phyloP scores from a whole-genome alignment of 2,329 filamentous ascomycete species.

The Hypomyces perniciosus region DNA sequence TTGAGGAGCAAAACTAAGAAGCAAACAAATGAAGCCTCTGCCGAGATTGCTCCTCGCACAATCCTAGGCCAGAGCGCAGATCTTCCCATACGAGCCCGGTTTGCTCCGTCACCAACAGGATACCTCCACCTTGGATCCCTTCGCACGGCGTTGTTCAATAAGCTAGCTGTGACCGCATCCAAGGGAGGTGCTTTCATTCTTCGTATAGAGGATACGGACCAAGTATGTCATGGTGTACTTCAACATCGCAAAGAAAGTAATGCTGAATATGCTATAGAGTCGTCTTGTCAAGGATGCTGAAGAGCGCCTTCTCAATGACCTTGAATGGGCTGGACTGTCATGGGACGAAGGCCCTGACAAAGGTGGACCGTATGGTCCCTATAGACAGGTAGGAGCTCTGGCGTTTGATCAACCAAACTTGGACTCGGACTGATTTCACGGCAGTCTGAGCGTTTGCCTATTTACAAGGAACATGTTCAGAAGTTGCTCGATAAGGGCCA shows the following conservation, averaged over 20 bases:
- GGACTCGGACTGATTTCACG: background rate
- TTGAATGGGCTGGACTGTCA: slow-evolving; percentile 80
- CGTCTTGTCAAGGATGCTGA: slow-evolving; percentile 78
- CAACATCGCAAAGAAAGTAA: background rate
- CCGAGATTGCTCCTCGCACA: slow-evolving; percentile 15
- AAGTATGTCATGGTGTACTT: slow-evolving; percentile 45
- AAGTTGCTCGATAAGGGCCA: slow-evolving; percentile 62
- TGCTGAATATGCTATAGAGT: slow-evolving; percentile 47
- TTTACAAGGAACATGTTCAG: slow-evolving; percentile 68
- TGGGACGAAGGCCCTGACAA: slow-evolving; percentile 94
- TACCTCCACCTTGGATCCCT: slow-evolving; percentile 89
- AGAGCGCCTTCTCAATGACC: slow-evolving; percentile 66
- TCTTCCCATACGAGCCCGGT: slow-evolving; percentile 56
- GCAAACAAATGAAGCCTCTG: slow-evolving; percentile 11
- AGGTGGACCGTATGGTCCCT: slow-evolving; percentile 77
- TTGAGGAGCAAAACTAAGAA: slow-evolving; percentile 19
- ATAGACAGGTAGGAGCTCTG: slow-evolving; percentile 60
- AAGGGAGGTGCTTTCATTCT: slow-evolving; percentile 79
- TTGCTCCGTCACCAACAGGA: slow-evolving; percentile 92
- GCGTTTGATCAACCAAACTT: background rate
- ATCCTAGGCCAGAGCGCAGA: slow-evolving; percentile 45
- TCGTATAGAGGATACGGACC: slow-evolving; percentile 92
- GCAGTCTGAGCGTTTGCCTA: slow-evolving; percentile 69
- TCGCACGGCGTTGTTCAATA: slow-evolving; percentile 92
- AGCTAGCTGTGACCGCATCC: slow-evolving; percentile 79